Base-by-base conservation (phyloP, 2,329 filamentous ascomycete genomes). In the Xylariaceae sp. region DNA sequence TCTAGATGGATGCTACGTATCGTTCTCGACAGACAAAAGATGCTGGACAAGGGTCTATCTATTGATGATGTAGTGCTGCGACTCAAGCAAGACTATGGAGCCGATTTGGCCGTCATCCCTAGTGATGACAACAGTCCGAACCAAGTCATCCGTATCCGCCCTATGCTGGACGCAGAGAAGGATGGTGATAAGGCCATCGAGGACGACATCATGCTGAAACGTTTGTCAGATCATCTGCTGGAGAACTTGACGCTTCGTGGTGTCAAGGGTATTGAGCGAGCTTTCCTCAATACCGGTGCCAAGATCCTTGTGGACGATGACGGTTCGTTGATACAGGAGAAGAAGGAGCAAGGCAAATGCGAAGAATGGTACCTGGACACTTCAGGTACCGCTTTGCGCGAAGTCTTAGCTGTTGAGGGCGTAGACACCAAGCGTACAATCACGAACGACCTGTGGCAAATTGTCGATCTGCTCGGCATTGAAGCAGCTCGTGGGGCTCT, bases 61-160 rank as follows among this genome's bases (percentile, higher is more conserved):
- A 92, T 99, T 60, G 88, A 94, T 62, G 92, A 99, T 69, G 93
- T 99, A 62, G 93, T 93, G 37, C 79, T 83, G 62, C 89, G 87
- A 71, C 94, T 99, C 77, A 96, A 95, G 78, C 86, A 92, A 65
- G 88, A 92, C 56, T 99, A 96, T 72, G 82, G 86, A 17, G 86
- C 82, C 63, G 92, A 96, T 74, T 79, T 97, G 67, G 91, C 91
- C 11, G 87, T 99, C 66, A 92, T 99, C 62, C 96, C 96, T 80
- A 96, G 92, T 75, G 94, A 99, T 75, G 94, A 97, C 80, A 99
- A 99, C 74, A 92, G 93, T 8, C 92, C 97, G 65, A 87, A 95
- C 72, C 92, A 95, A 73, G 88, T 97, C 51, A 91, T 99, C 67
- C 94, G 94, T 73, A 88, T 97, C 65, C 89, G 94, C 65, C 88